Percentiles rank a stretch among this genome's conserved stretches.
phyloP scores from a whole-genome alignment of 2,329 filamentous ascomycete genomes.

The Penicillium sp. region DNA sequence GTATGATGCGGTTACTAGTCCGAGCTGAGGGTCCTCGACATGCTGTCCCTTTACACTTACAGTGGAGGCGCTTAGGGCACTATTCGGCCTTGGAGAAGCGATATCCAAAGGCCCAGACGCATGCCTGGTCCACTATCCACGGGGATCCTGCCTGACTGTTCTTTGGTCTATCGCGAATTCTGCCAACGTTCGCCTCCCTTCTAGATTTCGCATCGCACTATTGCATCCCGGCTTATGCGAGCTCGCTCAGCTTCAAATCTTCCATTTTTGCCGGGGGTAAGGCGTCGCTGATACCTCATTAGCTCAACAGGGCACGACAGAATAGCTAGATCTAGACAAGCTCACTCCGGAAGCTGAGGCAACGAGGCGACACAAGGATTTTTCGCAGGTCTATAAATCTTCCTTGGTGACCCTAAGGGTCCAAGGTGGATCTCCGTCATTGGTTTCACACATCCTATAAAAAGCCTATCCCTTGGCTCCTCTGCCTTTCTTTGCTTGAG shows the following conservation, averaged over 20 bases:
- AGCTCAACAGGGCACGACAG: conserved; percentile 12
- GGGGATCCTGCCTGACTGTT: conserved; percentile 19
- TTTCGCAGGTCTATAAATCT: conserved; percentile 22
- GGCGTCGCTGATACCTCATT: conserved; percentile 14
- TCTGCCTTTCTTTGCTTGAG: conserved; percentile 7
- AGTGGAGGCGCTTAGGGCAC: conserved; percentile 14
- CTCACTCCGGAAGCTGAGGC: conserved; percentile 1
- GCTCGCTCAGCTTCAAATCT: conserved; percentile 7
- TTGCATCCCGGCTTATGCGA: conserved; percentile 20
- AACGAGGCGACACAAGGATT: conserved; percentile 14
- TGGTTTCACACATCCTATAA: conserved; percentile 15
- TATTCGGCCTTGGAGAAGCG: conserved; percentile 4
- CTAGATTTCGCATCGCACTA: conserved; percentile 9
- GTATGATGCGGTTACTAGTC: conserved; percentile 5
- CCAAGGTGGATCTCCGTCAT: conserved; percentile 11
- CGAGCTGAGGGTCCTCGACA: conserved; percentile 8
- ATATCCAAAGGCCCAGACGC: conserved; percentile 19
- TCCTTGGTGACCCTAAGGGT: conserved; percentile 4
- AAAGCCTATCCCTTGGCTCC: conserved; percentile 8
- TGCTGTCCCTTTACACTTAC: conserved; percentile 2
- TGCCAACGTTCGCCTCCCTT: conserved; percentile 8
- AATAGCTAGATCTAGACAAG: conserved; percentile 15
- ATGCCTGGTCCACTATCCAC: conserved; percentile 22
- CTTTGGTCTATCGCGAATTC: conserved; percentile 18
- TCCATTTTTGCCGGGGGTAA: conserved; percentile 22